phyloP scores from a whole-genome alignment of 345 rosid genomes.

The Ceriops tagal region DNA sequence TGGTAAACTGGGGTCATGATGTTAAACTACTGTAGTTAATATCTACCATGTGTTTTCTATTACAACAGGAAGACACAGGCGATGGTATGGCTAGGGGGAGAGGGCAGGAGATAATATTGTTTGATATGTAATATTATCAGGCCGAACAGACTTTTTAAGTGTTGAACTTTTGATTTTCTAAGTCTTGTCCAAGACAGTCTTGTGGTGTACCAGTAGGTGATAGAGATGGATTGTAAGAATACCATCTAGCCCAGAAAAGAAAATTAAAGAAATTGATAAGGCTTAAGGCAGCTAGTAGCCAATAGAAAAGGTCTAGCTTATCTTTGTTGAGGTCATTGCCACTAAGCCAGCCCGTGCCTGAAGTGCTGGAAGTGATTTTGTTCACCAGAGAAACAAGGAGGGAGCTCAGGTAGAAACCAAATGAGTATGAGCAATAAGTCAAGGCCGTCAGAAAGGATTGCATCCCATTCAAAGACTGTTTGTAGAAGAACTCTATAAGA shows the following conservation, averaged over 20 bases:
- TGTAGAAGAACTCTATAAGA: conserved; percentile 67
- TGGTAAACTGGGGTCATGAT: background rate
- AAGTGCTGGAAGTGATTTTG: conserved; percentile 35
- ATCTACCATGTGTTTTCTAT: conserved; percentile 4
- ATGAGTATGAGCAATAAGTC: conserved; percentile 63
- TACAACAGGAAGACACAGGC: background rate
- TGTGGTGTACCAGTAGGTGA: conserved; percentile 15
- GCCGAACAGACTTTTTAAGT: conserved; percentile 7
- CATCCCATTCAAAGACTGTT: conserved; percentile 59
- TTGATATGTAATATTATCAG: conserved; percentile 3
- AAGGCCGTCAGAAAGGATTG: conserved; percentile 58
- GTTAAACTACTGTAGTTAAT: background rate
- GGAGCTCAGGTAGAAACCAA: conserved; percentile 66
- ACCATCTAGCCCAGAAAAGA: conserved; percentile 55
- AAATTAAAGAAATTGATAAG: conserved; percentile 49
- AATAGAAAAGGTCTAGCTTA: conserved; percentile 61
- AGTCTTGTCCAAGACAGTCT: conserved; percentile 24
- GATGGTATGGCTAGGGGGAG: background rate
- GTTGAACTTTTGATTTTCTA: conserved; percentile 32
- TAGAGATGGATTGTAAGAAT: conserved; percentile 44
- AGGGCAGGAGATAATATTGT: conserved; percentile 5
- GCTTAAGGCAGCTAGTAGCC: conserved; percentile 60
- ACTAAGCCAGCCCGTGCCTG: conserved; percentile 55
- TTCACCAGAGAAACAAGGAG: conserved; percentile 57
- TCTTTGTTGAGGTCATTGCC: conserved; percentile 52